phyloP scores from a whole-genome alignment of 768 basidiomycete species.

The Phanerochaete sordida region DNA sequence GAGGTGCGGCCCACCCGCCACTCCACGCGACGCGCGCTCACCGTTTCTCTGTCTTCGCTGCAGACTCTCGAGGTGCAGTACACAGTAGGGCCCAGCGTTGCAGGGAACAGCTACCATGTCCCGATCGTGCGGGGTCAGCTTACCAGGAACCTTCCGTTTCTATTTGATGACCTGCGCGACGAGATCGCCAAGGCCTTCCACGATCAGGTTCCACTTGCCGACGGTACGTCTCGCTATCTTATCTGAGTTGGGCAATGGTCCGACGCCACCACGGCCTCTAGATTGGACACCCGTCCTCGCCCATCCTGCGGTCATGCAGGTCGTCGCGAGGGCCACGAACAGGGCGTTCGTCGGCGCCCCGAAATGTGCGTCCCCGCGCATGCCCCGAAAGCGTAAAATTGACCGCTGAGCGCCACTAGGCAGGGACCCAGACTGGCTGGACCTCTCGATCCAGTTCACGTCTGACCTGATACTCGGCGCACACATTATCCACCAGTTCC shows the following conservation, averaged over 20 bases:
- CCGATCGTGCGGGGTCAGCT: constrained; percentile 1
- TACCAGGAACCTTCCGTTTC: not conserved
- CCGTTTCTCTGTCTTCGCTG: not conserved
- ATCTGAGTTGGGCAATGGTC: not conserved
- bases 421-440: constrained; percentile 3
- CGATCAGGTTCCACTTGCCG: not conserved
- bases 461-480: not conserved
- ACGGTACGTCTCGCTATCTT: not conserved
- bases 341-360: constrained; percentile 11
- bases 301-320: not conserved
- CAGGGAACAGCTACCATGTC: not conserved
- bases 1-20: constrained; percentile 6
- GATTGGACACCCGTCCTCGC: constrained; percentile 4
- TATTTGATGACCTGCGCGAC: not conserved
- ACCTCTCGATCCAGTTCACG: not conserved
- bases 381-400: not conserved
- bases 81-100: not conserved
- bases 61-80: constrained; percentile 31
- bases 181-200: not conserved
- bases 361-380: constrained; percentile 1
- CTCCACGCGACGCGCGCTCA: not conserved
- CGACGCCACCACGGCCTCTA: not conserved
- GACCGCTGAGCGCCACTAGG: not conserved
- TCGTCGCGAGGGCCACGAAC: constrained; percentile 8
- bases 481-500: not conserved